Evolutionary conservation across 2,329 filamentous ascomycete genomes (phyloP).

Genomic region (Huntiella moniliformis): DNA sequence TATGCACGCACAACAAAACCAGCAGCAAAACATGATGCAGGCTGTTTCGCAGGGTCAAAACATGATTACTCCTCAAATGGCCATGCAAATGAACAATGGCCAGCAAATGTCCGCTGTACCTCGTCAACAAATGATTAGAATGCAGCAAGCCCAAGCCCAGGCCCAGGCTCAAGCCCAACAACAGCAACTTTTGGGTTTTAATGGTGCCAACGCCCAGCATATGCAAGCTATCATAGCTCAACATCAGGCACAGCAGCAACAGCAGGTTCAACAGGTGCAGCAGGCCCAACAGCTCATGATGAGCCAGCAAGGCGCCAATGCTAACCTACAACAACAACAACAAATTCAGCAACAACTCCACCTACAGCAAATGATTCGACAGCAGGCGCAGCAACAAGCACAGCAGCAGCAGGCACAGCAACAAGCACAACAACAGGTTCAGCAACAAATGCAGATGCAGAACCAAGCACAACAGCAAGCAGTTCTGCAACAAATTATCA

Average conservation of each 20-base stretch:
- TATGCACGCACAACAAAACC: slow-evolving; percentile 14
- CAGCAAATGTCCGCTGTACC: slow-evolving; percentile 11
- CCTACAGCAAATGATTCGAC: slow-evolving; percentile 15
- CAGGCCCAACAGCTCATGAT: slow-evolving; percentile 13
- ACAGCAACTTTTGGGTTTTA: neutral
- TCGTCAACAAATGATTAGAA: neutral
- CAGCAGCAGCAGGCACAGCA: slow-evolving; percentile 20
- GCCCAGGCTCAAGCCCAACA: neutral
- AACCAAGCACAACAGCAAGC: slow-evolving; percentile 1
- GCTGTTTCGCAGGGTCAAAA: neutral
- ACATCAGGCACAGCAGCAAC: slow-evolving; percentile 17
- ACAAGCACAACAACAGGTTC: slow-evolving; percentile 17
- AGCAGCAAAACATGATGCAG: slow-evolving; percentile 13
- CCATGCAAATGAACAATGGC: neutral
- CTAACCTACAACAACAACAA: slow-evolving; percentile 14
- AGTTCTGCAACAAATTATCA: no score
- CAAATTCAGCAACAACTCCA: slow-evolving; percentile 11
- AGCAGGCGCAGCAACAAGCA: slow-evolving; percentile 20
- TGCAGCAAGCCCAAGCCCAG: neutral
- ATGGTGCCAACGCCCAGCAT: slow-evolving; percentile 17
- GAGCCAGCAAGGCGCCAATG: slow-evolving; percentile 1
- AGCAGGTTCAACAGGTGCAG: slow-evolving; percentile 17
- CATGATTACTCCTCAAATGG: neutral
- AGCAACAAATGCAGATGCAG: slow-evolving; percentile 6
- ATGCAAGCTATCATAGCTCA: slow-evolving; percentile 16